Evolutionary conservation across 768 basidiomycete species (phyloP).

Genomic region (Naganishia kalamii): DNA sequence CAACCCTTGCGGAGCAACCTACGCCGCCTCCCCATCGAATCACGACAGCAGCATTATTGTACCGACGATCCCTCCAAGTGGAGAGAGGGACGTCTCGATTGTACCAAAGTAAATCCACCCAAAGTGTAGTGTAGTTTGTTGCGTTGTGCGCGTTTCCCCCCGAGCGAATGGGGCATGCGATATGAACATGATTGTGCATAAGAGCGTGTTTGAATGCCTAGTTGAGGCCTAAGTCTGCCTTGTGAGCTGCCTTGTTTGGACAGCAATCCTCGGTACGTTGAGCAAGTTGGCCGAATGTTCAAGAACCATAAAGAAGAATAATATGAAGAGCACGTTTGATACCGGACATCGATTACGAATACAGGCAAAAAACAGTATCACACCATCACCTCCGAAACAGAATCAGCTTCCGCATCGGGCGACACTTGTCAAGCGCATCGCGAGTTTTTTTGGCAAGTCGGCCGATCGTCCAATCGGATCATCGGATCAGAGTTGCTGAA

Average conservation of each 20-base stretch:
- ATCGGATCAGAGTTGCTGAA: no score
- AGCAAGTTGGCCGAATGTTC: no score
- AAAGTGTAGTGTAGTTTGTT: background rate
- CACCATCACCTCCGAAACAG: no score
- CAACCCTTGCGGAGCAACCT: background rate
- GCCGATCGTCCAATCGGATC: background rate
- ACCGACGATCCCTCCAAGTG: no score
- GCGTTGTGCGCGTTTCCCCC: background rate
- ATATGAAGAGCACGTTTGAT: no score
- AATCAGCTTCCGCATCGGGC: no score
- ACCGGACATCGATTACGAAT: no score
- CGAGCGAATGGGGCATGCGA: slow-evolving; percentile 3
- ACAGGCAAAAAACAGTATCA: no score
- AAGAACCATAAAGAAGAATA: no score
- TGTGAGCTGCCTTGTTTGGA: background rate
- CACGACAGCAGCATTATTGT: background rate
- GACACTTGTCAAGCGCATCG: background rate
- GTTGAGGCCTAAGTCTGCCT: background rate
- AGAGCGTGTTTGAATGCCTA: background rate
- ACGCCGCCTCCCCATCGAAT: background rate
- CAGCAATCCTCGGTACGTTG: no score
- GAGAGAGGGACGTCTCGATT: background rate
- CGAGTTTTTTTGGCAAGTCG: background rate
- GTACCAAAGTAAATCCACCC: background rate
- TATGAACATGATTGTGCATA: slow-evolving; percentile 4